Evolutionary conservation across 345 rosid genomes (phyloP).

Genomic region (Physaria fendleri): DNA sequence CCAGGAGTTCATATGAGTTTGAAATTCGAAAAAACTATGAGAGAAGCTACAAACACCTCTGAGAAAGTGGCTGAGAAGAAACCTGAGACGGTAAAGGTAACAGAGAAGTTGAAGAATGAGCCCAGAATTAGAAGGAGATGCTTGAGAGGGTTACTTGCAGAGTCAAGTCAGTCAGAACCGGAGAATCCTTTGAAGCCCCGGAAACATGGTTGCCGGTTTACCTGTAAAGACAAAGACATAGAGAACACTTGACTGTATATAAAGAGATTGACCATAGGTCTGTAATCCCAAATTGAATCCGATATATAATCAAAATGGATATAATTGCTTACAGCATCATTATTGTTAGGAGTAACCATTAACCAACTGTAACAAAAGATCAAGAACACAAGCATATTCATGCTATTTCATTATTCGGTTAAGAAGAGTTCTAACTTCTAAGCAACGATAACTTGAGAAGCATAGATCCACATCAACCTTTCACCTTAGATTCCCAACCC

Average conservation of each 20-base stretch:
- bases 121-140: slow-evolving; percentile 62
- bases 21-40: neutral
- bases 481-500: slow-evolving; percentile 27
- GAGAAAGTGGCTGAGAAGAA: slow-evolving; percentile 23
- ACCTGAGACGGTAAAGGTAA: slow-evolving; percentile 26
- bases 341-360: neutral
- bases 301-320: neutral
- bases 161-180: slow-evolving; percentile 63
- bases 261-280: neutral
- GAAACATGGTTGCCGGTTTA: slow-evolving; percentile 63
- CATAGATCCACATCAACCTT: slow-evolving; percentile 8
- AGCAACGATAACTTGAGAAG: slow-evolving; percentile 1
- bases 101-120: slow-evolving; percentile 47
- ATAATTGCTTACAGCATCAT: neutral
- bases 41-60: neutral
- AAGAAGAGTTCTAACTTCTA: neutral
- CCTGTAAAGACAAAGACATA: slow-evolving; percentile 41
- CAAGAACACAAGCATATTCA: neutral
- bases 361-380: neutral
- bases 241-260: slow-evolving; percentile 27
- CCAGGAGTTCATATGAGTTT: slow-evolving; percentile 61
- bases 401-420: slow-evolving; percentile 5
- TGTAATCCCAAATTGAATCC: slow-evolving; percentile 6
- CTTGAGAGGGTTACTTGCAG: slow-evolving; percentile 71
- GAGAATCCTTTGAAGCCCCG: slow-evolving; percentile 64